Percentiles rank a stretch among this genome's conserved stretches.
Evolutionary conservation across 345 rosid genomes (phyloP).

Genomic region (Corchorus olitorius): DNA sequence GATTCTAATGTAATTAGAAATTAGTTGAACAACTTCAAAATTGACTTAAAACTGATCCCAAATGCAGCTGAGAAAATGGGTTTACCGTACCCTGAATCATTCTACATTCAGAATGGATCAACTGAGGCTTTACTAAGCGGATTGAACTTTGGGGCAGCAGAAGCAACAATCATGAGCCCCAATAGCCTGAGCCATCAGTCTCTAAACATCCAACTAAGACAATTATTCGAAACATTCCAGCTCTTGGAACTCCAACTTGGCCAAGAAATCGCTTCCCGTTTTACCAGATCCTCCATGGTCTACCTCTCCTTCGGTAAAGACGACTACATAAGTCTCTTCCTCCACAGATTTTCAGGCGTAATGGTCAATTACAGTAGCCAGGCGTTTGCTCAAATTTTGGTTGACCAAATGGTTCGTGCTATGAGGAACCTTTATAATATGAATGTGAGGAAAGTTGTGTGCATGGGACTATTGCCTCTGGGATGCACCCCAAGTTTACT

Average conservation of each 20-base stretch:
- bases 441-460: slow-evolving; percentile 48
- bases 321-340: slow-evolving; percentile 57
- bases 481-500: slow-evolving; percentile 58
- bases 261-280: slow-evolving; percentile 27
- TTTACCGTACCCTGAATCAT: slow-evolving; percentile 35
- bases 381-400: slow-evolving; percentile 50
- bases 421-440: slow-evolving; percentile 49
- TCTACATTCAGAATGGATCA: slow-evolving; percentile 60
- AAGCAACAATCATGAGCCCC: slow-evolving; percentile 54
- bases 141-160: slow-evolving; percentile 59
- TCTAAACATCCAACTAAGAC: slow-evolving; percentile 65
- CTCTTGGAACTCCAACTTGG: slow-evolving; percentile 50
- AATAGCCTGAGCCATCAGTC: slow-evolving; percentile 48
- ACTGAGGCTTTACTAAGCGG: slow-evolving; percentile 41
- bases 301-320: slow-evolving; percentile 77
- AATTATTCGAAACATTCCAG: slow-evolving; percentile 61
- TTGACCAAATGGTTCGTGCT: slow-evolving; percentile 50
- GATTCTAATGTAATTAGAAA: not conserved
- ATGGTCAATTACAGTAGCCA: slow-evolving; percentile 44
- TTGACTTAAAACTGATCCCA: not conserved
- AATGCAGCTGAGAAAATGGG: slow-evolving; percentile 59
- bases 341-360: slow-evolving; percentile 43
- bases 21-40: not conserved
- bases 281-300: slow-evolving; percentile 48
- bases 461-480: slow-evolving; percentile 55